A percentile compares a stretch with the other conserved stretches of the same genome.
Conservation (phyloP, 2,329 filamentous ascomycete species). For the Sarocladiaceae sp. region DNA sequence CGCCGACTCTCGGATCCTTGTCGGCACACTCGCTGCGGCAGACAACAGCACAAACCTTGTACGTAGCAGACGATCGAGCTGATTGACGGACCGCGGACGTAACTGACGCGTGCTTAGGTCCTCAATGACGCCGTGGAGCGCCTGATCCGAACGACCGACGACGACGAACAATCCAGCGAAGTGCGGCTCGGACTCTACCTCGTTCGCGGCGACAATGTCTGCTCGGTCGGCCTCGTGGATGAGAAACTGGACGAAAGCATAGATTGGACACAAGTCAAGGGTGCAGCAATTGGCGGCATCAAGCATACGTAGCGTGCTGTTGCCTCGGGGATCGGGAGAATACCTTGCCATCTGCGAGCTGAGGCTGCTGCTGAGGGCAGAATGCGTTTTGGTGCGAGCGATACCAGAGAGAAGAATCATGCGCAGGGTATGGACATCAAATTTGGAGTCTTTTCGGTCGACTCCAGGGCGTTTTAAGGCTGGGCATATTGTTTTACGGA, state of each 20-base stretch:
- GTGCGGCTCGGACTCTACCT: constrained; percentile 85
- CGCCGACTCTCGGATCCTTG: constrained; percentile 81
- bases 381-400: too few species aligned
- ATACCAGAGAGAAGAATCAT: not conserved
- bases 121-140: constrained; percentile 80
- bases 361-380: too few species aligned
- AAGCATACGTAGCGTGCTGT: constrained; percentile 54
- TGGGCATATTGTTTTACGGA: not conserved
- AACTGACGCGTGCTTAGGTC: constrained; percentile 45
- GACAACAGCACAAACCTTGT: constrained; percentile 90
- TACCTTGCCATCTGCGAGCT: too few species aligned
- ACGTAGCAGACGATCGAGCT: constrained; percentile 17
- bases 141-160: constrained; percentile 81
- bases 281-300: constrained; percentile 75
- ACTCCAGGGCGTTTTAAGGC: constrained; percentile 6
- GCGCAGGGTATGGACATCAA: not conserved
- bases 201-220: constrained; percentile 91
- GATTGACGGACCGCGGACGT: not conserved
- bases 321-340: too few species aligned
- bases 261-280: constrained; percentile 88
- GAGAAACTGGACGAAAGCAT: constrained; percentile 86
- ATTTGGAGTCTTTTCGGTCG: not conserved
- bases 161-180: constrained; percentile 74
- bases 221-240: constrained; percentile 83
- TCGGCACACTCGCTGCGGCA: constrained; percentile 78